Base-by-base conservation (phyloP, 306 rosid species). In the Vicia sativa region DNA sequence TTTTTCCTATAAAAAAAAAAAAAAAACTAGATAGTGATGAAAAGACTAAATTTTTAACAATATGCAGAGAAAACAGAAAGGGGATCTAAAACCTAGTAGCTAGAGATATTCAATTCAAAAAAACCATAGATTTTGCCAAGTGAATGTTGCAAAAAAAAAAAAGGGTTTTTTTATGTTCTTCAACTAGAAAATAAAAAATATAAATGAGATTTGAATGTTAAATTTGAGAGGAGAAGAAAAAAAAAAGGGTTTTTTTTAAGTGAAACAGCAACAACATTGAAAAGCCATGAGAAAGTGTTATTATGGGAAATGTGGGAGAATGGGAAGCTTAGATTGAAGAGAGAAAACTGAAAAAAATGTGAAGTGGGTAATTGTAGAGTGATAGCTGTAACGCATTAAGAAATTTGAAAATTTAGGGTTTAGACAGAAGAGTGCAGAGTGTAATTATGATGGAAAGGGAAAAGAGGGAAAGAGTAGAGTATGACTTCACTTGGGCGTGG, bases 371-470 rank as follows among this genome's bases (percentile, higher is more conserved):
- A 49, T 23, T 37, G 23, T 31, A n/a, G 63, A 78, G 67, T 68
- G 67, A 79, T 44, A 77, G 71, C 68, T 39, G 57, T 57, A 44
- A 74, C 77, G 61, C 80, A 54, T 16, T 21, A 55, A 39, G 68
- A 75, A 72, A 86, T 55, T 90, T 83, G 10, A 0, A 84, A 86
- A 80, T 78, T 87, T 85, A 87, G 91, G 96, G 91, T 79, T 93
- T 88, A 80, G 88, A 78, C 57, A 73, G 77, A 76, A 57, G 73
- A 86, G 79, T 79, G 87, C 80, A 81, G 64, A 25, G 31, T 21
- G 58, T 52, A 52, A 72, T 21, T 28, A 9, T 64, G 74, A 72
- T 39, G 84, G 64, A 78, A 82, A 82, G 49, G 75, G 67, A 38
- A 19, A 58, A 65, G 78, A 52, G 58, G 28, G 28, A 49, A 49